Conservation (phyloP, 2,329 filamentous ascomycete species). For the Magnaporthiopsis incrustans region DNA sequence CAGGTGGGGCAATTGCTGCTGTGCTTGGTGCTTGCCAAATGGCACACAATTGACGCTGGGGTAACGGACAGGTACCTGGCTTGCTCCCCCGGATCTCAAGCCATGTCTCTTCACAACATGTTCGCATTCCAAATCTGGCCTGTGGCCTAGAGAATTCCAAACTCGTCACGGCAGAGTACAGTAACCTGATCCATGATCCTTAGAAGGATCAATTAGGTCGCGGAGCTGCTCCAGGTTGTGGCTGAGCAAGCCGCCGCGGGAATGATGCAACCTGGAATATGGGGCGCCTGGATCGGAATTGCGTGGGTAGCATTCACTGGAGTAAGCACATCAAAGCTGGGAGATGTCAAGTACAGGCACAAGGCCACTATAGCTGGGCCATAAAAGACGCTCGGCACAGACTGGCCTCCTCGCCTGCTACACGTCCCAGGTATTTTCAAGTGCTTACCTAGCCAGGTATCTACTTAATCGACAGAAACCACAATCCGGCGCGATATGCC, state of each 20-base stretch:
- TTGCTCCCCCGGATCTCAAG: too few species aligned
- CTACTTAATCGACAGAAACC: neutral
- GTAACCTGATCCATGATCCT: neutral
- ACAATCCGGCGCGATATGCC: neutral
- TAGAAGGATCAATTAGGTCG: slow-evolving; percentile 5
- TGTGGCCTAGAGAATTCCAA: too few species aligned
- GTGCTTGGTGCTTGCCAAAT: too few species aligned
- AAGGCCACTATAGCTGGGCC: neutral
- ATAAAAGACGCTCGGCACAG: neutral
- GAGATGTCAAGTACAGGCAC: neutral
- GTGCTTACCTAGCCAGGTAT: too few species aligned
- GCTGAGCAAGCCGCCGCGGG: neutral
- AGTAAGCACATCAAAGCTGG: neutral
- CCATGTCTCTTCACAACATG: too few species aligned
- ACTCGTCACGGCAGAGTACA: too few species aligned
- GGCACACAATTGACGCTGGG: too few species aligned
- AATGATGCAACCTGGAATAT: neutral
- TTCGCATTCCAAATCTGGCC: too few species aligned
- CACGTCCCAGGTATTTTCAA: neutral
- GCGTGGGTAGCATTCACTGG: neutral
- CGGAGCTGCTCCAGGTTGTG: neutral
- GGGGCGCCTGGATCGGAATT: too few species aligned
- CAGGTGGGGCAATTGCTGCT: too few species aligned
- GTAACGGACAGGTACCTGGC: too few species aligned
- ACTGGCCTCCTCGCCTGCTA: too few species aligned